A percentile compares a stretch with the other conserved stretches of the same genome.
phyloP scores from a whole-genome alignment of 2,329 filamentous ascomycete species.

The Ramularia endophylla region DNA sequence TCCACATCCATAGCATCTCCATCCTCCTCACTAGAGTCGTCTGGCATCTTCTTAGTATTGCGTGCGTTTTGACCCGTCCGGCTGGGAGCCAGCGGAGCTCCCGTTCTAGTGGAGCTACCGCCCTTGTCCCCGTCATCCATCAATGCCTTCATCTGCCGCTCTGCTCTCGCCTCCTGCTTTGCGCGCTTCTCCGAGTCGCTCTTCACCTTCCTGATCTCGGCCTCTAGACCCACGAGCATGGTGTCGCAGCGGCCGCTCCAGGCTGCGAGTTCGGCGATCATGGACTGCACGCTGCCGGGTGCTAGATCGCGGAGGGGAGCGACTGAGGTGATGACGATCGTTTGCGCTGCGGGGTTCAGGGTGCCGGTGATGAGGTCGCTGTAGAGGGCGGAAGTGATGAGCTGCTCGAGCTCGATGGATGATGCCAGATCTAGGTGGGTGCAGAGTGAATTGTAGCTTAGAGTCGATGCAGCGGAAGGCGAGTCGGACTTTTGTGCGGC shows the following conservation, averaged over 20 bases:
- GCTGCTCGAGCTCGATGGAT: constrained; percentile 68
- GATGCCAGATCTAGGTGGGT: constrained; percentile 60
- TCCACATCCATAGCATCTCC: constrained; percentile 33
- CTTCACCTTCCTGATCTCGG: constrained; percentile 64
- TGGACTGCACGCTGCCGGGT: constrained; percentile 62
- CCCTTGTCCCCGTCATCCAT: constrained; percentile 20
- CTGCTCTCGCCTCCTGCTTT: constrained; percentile 38
- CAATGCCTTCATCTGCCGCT: constrained; percentile 33
- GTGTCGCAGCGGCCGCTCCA: constrained; percentile 76
- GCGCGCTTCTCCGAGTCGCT: constrained; percentile 36
- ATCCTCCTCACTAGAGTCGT: constrained; percentile 23
- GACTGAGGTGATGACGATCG: constrained; percentile 72
- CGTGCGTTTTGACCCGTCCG: constrained; percentile 10
- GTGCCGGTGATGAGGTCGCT: constrained; percentile 74
- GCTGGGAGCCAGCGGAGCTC: not conserved
- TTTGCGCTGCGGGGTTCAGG: constrained; percentile 69
- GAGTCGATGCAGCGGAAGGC: constrained; percentile 42
- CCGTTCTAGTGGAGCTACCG: constrained; percentile 5
- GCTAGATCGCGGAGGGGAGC: constrained; percentile 80
- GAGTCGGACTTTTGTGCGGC: constrained; percentile 49
- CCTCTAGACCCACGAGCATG: constrained; percentile 69
- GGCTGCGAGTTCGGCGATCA: constrained; percentile 61
- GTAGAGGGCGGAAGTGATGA: constrained; percentile 85
- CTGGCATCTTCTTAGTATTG: no score
- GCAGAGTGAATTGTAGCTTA: constrained; percentile 69